Evolutionary conservation across 2,329 filamentous ascomycete genomes (phyloP), one percentile per base, ranked within the genome.

Genomic region (Fusarium sp.): DNA sequence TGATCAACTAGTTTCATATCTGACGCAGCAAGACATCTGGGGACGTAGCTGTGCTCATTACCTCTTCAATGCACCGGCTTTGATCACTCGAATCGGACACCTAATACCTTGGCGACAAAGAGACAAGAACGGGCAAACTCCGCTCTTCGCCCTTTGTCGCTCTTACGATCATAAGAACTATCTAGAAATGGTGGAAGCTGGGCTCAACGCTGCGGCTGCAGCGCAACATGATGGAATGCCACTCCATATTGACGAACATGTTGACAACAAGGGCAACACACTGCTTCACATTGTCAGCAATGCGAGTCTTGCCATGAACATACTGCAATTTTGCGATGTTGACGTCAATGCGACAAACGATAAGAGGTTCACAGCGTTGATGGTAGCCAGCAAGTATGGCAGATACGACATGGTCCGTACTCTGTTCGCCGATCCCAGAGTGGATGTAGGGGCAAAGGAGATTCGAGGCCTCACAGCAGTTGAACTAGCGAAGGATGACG

Each of bases 341-440:
- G 94, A 99, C 78, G 93, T 95, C 61, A 99, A 99, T 82, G 95
- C 95, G 14, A 93, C 92, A 14, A 99, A 99, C 78, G 95, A 98
- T 76, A 97, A 94, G 83, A 92, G 90, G 52, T 98, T 99, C 79
- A 99, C 97, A 0, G 92, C 96, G 4, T 86, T 99, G 63, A 99
- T 99, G 96, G 93, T 99, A 70, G 95, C 95, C 12, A 98, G 95
- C 87, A 99, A 99, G 81, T 99, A 98, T 79, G 96, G 96, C 38
- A 90, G 96, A 70, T 92, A 97, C 60, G 96, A 98, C 76, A 94
- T 97, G 86, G 95, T 99, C 23, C 88, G 95, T 65, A 91, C 92
- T 15, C 86, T 99, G 10, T 98, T 97, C 80, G 89, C 92, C 45
- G 96, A 99, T 79, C 89, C 94, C 29, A 87, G 97, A 75, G 94